Percentiles rank a stretch among this genome's conserved stretches.
These are phyloP conservation scores for Sporothrix dimorphospora DNA, from an alignment of 2,329 filamentous ascomycete species.

Conservation along the genomic window DNA sequence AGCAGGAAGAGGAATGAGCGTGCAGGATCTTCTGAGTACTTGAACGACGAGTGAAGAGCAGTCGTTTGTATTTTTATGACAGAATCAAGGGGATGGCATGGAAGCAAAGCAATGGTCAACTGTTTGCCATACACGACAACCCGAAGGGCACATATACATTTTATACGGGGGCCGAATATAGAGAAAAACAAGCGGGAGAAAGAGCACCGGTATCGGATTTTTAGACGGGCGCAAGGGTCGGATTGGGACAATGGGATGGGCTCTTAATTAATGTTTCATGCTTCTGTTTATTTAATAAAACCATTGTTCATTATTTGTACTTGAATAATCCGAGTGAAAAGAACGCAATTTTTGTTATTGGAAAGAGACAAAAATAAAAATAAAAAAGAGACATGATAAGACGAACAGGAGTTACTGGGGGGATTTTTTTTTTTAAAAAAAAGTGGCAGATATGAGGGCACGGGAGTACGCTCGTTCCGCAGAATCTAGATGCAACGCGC, in stretches of 20 bases:
- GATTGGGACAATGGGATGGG: not conserved
- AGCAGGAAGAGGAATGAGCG: slow-evolving; percentile 54
- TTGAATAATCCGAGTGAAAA: too few species aligned
- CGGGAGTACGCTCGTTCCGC: too few species aligned
- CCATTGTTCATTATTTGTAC: not conserved
- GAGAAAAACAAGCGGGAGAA: not conserved
- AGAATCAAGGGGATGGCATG: not conserved
- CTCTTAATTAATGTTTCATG: not conserved
- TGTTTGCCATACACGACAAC: not conserved
- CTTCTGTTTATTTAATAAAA: not conserved
- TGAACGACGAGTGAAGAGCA: slow-evolving; percentile 38
- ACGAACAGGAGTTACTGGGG: too few species aligned
- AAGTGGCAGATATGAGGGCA: too few species aligned
- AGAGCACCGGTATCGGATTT: not conserved
- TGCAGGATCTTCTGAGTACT: slow-evolving; percentile 57
- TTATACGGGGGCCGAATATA: not conserved
- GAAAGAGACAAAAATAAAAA: too few species aligned
- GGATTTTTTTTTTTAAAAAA: too few species aligned
- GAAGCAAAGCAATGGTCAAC: not conserved
- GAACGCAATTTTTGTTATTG: too few species aligned
- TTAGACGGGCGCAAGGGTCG: not conserved
- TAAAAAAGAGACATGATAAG: too few species aligned
- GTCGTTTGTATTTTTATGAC: not conserved
- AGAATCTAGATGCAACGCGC: not conserved
- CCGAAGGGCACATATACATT: not conserved